Evolutionary conservation across 176 grass and related monocot genomes (phyloP), one percentile per base, ranked within the genome.

Genomic region (Cenchrus purpureus): DNA sequence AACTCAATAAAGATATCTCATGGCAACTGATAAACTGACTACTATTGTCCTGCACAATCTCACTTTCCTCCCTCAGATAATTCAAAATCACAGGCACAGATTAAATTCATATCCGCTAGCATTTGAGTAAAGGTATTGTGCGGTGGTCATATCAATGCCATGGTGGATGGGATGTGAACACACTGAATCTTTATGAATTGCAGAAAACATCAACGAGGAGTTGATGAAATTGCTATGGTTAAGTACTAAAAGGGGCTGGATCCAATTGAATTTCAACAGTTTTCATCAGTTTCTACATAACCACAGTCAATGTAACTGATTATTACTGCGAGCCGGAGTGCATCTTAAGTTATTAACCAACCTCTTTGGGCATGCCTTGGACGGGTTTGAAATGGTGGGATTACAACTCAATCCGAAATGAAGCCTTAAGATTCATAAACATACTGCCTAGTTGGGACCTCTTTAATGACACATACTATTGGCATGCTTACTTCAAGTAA

Each of bases 401-500:
- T 54, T 77, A 46, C 0, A 1, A 28, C 5, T 25, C 25, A 82
- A 55, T 86, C 2, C 45, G 28, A 65, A 79, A 59, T 37, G 17
- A 68, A 22, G 8, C 48, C 25, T 8, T 53, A 32, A 10, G 11
- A 54, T 45, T 54, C 2, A 0, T 28, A 42, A 54, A 45, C 3
- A 15, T 73, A 5, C 7, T 15, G 0, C 10, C 31, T 43, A 43
- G 45, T 40, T 8, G 32, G 66, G 32, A 32, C 65, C 58, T 70
- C 8, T 82, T 40, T 78, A 45, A 80, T 81, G 12, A 25, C 16
- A 17, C 37, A 72, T 74, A 76, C 1, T 68, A 43, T 72, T 73
- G 28, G 13, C 25, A 54, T 78, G 55, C 29, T 80, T 19, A 13
- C 44, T 83, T 37, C 56, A 73, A 88, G 20, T 14, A 49, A 78